These are phyloP conservation scores for Sesbania bispinosa DNA, from an alignment of 306 rosid species.

Conservation along the genomic window DNA sequence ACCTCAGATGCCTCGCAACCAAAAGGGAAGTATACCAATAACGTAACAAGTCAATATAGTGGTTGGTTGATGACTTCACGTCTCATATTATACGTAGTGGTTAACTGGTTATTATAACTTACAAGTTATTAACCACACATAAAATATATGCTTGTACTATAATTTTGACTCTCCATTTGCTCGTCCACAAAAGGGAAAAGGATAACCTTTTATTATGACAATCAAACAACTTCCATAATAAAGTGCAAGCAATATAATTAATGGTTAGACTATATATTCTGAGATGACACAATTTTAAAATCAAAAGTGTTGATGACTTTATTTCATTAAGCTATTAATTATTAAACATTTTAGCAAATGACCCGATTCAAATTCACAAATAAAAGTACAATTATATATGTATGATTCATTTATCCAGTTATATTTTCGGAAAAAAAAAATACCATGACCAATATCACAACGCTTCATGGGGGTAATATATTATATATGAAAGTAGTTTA, in stretches of 20 bases:
- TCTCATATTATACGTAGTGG: not conserved
- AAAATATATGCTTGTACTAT: not conserved
- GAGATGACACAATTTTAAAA: not conserved
- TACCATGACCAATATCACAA: no score
- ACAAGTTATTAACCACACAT: not conserved
- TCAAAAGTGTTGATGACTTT: not conserved
- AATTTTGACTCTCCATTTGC: not conserved
- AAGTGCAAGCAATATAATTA: not conserved
- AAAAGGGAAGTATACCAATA: no score
- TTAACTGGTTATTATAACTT: conserved; percentile 3
- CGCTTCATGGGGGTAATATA: not conserved
- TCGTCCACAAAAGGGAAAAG: not conserved
- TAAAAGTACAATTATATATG: not conserved
- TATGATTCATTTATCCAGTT: no score
- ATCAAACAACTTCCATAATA: not conserved
- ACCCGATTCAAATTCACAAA: not conserved
- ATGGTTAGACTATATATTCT: not conserved
- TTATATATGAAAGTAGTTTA: not conserved
- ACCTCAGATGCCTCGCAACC: no score
- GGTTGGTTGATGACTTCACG: conserved; percentile 4
- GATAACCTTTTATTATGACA: not conserved
- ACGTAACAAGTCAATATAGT: not conserved
- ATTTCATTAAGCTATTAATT: not conserved
- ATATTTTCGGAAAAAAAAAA: not conserved
- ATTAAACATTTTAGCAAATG: not conserved